Conservation (phyloP, 1,284 basidiomycete genomes). For the Malassezia brasiliensis region DNA sequence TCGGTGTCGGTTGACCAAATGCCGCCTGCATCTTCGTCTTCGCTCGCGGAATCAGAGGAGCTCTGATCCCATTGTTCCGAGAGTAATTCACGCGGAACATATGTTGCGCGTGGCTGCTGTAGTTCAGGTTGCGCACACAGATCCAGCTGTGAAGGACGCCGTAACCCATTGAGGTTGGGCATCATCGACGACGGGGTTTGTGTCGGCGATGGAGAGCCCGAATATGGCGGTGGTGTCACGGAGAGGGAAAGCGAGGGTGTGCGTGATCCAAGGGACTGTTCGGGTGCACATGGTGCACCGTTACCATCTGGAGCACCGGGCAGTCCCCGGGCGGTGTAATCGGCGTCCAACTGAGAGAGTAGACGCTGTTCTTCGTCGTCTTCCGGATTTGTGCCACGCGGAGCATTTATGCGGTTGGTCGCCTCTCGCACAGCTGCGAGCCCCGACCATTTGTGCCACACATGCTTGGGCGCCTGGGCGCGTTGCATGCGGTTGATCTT, state of each 20-base stretch:
- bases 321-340: too few relatives aligned
- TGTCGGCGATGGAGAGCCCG: not conserved
- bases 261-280: not conserved
- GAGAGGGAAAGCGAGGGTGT: not conserved
- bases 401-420: not conserved
- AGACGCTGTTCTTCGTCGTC: not conserved
- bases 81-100: not conserved
- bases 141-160: too few relatives aligned
- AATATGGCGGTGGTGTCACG: not conserved
- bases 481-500: not conserved
- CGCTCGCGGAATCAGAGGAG: not conserved
- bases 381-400: too few relatives aligned
- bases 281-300: not conserved
- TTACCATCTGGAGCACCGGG: too few relatives aligned
- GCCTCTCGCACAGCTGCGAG: not conserved
- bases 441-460: not conserved
- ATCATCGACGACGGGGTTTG: not conserved
- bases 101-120: not conserved
- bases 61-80: not conserved
- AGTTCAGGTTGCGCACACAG: too few relatives aligned
- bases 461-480: not conserved
- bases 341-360: not conserved
- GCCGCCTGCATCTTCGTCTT: not conserved
- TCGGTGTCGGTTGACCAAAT: not conserved
- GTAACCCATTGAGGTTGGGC: not conserved